These are phyloP conservation scores for Exobasidium rhododendri DNA, from an alignment of 1,284 basidiomycete species.

Conservation along the genomic window DNA sequence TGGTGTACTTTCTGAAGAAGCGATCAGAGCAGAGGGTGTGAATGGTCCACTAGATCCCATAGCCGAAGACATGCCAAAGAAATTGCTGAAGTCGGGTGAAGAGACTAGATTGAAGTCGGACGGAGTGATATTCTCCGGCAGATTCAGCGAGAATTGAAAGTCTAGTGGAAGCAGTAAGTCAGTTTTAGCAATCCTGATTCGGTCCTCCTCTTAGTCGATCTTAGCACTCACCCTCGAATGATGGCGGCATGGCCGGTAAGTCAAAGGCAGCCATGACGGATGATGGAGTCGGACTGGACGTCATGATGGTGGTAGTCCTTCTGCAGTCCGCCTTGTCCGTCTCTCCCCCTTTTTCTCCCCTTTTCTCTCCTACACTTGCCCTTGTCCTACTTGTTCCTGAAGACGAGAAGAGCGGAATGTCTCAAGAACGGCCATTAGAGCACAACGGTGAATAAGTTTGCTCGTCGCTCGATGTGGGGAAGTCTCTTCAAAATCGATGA, in stretches of 20 bases:
- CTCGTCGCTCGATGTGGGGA: too few species aligned
- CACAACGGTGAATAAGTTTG: too few species aligned
- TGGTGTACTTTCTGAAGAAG: not conserved
- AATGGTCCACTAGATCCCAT: not conserved
- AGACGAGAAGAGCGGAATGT: too few species aligned
- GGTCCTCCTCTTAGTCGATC: not conserved
- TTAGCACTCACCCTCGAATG: slow-evolving; percentile 36
- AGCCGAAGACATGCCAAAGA: slow-evolving; percentile 1
- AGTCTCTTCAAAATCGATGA: too few species aligned
- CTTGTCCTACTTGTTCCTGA: not conserved
- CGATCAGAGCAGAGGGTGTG: not conserved
- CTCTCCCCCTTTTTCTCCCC: not conserved
- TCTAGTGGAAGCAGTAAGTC: slow-evolving; percentile 20
- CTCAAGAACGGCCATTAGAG: too few species aligned
- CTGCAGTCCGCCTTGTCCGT: not conserved
- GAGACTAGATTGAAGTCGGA: slow-evolving; percentile 33
- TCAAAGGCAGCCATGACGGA: slow-evolving; percentile 20
- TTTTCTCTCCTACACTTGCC: not conserved
- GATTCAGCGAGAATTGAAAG: slow-evolving; percentile 44
- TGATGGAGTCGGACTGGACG: not conserved
- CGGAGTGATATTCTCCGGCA: slow-evolving; percentile 36
- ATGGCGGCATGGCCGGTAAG: slow-evolving; percentile 45
- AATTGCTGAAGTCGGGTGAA: slow-evolving; percentile 4
- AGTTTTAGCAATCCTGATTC: not conserved
- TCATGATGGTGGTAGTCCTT: not conserved